phyloP scores from a whole-genome alignment of 2,329 filamentous ascomycete genomes.

The Venturia asperata region DNA sequence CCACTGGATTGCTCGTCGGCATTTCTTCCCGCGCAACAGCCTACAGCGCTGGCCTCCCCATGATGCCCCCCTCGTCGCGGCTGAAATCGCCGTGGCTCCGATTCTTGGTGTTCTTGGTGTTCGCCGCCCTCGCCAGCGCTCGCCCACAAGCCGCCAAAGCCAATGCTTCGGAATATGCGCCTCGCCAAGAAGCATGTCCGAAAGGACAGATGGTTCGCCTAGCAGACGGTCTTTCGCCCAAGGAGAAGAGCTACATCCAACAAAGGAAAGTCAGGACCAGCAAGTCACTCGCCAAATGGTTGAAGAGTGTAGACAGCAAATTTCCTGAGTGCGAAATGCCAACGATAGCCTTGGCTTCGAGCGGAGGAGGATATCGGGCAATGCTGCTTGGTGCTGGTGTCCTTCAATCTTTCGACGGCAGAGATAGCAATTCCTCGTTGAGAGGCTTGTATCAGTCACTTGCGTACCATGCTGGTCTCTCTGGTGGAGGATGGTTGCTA shows the following conservation, averaged over 20 bases:
- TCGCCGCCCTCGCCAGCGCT: not conserved
- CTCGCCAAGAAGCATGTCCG: constrained; percentile 13
- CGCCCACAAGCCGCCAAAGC: not conserved
- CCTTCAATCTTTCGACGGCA: constrained; percentile 38
- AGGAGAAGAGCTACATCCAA: constrained; percentile 15
- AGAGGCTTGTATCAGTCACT: constrained; percentile 41
- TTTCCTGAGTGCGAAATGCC: constrained; percentile 35
- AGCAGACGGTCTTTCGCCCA: constrained; percentile 11
- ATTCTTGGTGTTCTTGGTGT: not conserved
- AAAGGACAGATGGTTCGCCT: constrained; percentile 12
- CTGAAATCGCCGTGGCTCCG: not conserved
- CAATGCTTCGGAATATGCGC: not conserved
- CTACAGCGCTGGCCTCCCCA: not conserved
- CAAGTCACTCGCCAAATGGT: constrained; percentile 13
- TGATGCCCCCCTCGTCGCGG: not conserved
- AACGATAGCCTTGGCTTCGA: constrained; percentile 36
- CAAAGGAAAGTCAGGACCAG: constrained; percentile 6
- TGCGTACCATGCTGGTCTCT: constrained; percentile 42
- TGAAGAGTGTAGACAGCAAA: constrained; percentile 4
- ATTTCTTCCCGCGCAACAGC: not conserved
- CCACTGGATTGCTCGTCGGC: not conserved
- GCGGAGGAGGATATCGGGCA: constrained; percentile 39
- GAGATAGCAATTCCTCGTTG: constrained; percentile 35
- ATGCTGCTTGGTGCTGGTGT: constrained; percentile 36
- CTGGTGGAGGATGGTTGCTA: constrained; percentile 43